Conservation (phyloP, 768 basidiomycete genomes). For the Amanita jacksonii region DNA sequence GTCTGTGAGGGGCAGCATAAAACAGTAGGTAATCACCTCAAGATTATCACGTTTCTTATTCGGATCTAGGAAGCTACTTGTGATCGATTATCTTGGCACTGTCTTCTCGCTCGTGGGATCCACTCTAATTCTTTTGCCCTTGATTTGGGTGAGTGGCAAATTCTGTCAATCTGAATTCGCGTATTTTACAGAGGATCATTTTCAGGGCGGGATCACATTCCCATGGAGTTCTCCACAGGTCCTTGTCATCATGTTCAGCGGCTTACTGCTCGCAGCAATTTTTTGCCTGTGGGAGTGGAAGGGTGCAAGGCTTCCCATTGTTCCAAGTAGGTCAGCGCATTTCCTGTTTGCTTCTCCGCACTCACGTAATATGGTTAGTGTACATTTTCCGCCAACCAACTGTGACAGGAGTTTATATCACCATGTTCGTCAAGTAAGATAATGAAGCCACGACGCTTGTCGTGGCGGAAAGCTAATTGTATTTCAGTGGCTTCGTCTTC, state of each 20-base stretch:
- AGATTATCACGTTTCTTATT: not conserved
- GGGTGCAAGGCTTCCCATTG: slow-evolving; percentile 60
- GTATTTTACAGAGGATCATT: too few species aligned
- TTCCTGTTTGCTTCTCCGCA: not conserved
- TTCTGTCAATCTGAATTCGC: too few species aligned
- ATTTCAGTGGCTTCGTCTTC: slow-evolving; percentile 45
- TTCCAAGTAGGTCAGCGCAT: slow-evolving; percentile 43
- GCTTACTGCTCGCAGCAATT: slow-evolving; percentile 38
- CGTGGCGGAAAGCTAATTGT: not conserved
- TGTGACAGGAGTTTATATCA: slow-evolving; percentile 56
- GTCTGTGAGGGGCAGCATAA: slow-evolving; percentile 51
- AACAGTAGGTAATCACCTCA: slow-evolving; percentile 22
- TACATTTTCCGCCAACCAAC: slow-evolving; percentile 62
- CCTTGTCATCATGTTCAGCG: slow-evolving; percentile 47
- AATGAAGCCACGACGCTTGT: not conserved
- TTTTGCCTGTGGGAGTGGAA: slow-evolving; percentile 73
- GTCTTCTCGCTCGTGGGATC: slow-evolving; percentile 50
- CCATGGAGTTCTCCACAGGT: slow-evolving; percentile 64
- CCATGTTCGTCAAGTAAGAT: slow-evolving; percentile 59
- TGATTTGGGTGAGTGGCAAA: slow-evolving; percentile 50
- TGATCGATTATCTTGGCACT: slow-evolving; percentile 56
- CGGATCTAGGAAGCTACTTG: slow-evolving; percentile 44
- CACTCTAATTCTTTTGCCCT: slow-evolving; percentile 53
- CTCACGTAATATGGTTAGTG: slow-evolving; percentile 29
- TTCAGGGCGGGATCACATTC: slow-evolving; percentile 61